phyloP scores from a whole-genome alignment of 345 rosid genomes.

The Xanthoceras sorbifolium region DNA sequence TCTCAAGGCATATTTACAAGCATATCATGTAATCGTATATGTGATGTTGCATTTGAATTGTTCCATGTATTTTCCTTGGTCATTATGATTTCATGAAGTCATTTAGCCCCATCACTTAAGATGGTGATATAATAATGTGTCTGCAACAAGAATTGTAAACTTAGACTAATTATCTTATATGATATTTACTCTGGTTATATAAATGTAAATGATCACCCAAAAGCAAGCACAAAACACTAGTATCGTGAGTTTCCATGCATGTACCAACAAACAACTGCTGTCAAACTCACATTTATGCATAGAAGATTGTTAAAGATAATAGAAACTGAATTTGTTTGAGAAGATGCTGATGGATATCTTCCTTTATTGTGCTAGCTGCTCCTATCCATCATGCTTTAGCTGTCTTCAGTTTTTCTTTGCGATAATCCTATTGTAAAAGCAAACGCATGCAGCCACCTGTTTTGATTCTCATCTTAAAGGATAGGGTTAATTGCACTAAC shows the following conservation, averaged over 20 bases:
- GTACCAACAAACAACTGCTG: not conserved
- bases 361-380: not conserved
- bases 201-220: not conserved
- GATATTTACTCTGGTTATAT: not conserved
- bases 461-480: conserved; percentile 9
- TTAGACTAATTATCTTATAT: not conserved
- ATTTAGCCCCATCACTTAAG: too few species aligned
- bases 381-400: not conserved
- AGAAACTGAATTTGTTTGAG: not conserved
- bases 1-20: not conserved
- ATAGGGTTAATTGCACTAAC: too few species aligned
- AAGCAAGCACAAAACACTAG: not conserved
- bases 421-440: conserved; percentile 3
- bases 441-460: not conserved
- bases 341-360: conserved; percentile 10
- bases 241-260: not conserved
- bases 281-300: not conserved
- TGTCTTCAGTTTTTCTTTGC: not conserved
- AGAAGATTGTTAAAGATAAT: not conserved
- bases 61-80: too few species aligned
- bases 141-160: not conserved
- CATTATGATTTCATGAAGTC: too few species aligned
- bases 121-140: not conserved
- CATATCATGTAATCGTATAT: not conserved
- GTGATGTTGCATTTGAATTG: not conserved